These are phyloP conservation scores for Knoxdaviesia proteae DNA, from an alignment of 2,329 filamentous ascomycete genomes.

Conservation along the genomic window DNA sequence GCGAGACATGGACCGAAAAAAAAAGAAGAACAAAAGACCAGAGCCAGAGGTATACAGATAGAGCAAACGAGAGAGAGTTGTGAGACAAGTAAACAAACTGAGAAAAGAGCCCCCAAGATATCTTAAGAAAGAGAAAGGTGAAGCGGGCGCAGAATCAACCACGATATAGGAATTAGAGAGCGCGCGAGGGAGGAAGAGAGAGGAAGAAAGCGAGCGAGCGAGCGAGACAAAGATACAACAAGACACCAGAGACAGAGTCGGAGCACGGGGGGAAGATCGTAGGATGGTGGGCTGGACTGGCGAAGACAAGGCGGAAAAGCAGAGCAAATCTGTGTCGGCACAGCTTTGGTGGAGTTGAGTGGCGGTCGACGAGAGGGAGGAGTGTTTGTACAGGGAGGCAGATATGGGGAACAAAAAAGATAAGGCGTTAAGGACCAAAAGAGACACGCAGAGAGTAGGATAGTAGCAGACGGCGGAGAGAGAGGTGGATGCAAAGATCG, in stretches of 20 bases:
- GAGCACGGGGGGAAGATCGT: neutral
- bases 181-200: constrained; percentile 27
- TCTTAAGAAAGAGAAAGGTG: neutral
- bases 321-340: too few relatives aligned
- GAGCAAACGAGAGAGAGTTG: neutral
- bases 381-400: too few relatives aligned
- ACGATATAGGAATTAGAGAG: constrained; percentile 11
- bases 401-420: too few relatives aligned
- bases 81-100: neutral
- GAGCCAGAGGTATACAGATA: neutral
- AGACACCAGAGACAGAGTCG: constrained; percentile 24
- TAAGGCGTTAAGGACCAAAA: too few relatives aligned
- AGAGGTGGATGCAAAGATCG: too few relatives aligned
- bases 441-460: too few relatives aligned
- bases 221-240: constrained; percentile 16
- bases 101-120: neutral
- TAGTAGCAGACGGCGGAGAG: too few relatives aligned
- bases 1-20: too few relatives aligned
- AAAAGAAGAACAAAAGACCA: too few relatives aligned
- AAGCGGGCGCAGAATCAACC: neutral
- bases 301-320: too few relatives aligned
- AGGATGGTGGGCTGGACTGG: neutral
- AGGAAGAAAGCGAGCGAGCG: constrained; percentile 28
- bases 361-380: too few relatives aligned
- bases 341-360: too few relatives aligned